phyloP scores from a whole-genome alignment of 2,329 filamentous ascomycete genomes.

The Hypoxylon sp. region DNA sequence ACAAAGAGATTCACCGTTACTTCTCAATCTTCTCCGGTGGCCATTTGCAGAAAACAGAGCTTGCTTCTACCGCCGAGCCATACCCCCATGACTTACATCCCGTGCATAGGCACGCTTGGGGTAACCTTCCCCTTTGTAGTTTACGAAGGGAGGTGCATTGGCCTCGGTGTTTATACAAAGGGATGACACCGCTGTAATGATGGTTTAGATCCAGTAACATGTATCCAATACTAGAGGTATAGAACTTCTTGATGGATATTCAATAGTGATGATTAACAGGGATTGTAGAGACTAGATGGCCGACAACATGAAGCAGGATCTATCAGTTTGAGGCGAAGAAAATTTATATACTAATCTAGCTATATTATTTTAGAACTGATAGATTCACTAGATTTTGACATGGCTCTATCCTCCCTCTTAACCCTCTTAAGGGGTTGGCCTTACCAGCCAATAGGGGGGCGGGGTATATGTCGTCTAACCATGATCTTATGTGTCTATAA shows the following conservation, averaged over 20 bases:
- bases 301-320: neutral
- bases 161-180: neutral
- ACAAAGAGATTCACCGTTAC: neutral
- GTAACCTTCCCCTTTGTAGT: neutral
- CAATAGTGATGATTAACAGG: neutral
- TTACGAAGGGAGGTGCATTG: neutral
- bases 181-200: neutral
- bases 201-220: neutral
- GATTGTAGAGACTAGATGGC: neutral
- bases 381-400: too few species aligned
- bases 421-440: too few species aligned
- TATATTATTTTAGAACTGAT: too few species aligned
- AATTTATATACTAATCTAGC: neutral
- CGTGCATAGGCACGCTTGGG: neutral
- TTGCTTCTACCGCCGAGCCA: neutral
- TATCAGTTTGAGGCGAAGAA: neutral
- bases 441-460: too few species aligned
- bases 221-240: neutral
- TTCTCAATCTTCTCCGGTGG: neutral
- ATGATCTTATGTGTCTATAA: neutral
- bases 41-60: neutral
- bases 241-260: neutral
- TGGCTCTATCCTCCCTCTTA: too few species aligned
- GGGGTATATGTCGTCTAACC: too few species aligned
- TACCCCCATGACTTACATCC: neutral